A percentile compares a stretch with the other conserved stretches of the same genome.
phyloP scores from a whole-genome alignment of 2,329 filamentous ascomycete species.

The Hymenoscyphus linearis region DNA sequence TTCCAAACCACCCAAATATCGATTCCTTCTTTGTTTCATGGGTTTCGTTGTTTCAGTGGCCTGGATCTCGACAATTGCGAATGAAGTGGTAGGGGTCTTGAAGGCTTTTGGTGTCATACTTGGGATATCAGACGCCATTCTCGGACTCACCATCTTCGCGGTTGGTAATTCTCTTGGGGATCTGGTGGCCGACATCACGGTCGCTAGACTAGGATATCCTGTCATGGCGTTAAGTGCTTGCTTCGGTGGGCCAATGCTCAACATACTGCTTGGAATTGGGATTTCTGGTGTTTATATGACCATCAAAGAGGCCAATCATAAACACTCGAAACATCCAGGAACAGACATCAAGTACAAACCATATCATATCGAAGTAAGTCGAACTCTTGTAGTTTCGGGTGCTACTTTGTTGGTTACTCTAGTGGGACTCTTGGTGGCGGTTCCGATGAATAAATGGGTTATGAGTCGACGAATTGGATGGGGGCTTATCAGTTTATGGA shows the following conservation, averaged over 20 bases:
- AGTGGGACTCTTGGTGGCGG: constrained; percentile 68
- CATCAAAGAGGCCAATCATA: constrained; percentile 60
- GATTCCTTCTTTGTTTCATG: constrained; percentile 76
- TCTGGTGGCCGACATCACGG: constrained; percentile 88
- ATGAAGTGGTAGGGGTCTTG: constrained; percentile 90
- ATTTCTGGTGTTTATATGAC: constrained; percentile 86
- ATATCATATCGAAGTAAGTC: constrained; percentile 79
- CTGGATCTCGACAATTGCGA: constrained; percentile 94
- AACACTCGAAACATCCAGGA: constrained; percentile 62
- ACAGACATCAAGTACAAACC: constrained; percentile 61
- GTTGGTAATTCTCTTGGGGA: constrained; percentile 95
- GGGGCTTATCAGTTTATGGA: constrained; percentile 76
- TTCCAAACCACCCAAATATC: constrained; percentile 63
- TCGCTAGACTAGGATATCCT: constrained; percentile 87
- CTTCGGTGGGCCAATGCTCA: constrained; percentile 97
- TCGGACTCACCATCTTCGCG: constrained; percentile 92
- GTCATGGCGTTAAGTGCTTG: constrained; percentile 95
- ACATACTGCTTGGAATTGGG: constrained; percentile 93
- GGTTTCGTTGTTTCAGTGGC: constrained; percentile 89
- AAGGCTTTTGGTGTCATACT: constrained; percentile 90
- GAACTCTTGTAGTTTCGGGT: constrained; percentile 78
- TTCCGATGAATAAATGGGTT: constrained; percentile 81
- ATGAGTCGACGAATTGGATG: constrained; percentile 80
- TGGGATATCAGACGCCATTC: constrained; percentile 88
- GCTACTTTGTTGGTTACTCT: constrained; percentile 79